A percentile compares a stretch with the other conserved stretches of the same genome.
phyloP scores from a whole-genome alignment of 306 rosid genomes.

The Inga laurina region DNA sequence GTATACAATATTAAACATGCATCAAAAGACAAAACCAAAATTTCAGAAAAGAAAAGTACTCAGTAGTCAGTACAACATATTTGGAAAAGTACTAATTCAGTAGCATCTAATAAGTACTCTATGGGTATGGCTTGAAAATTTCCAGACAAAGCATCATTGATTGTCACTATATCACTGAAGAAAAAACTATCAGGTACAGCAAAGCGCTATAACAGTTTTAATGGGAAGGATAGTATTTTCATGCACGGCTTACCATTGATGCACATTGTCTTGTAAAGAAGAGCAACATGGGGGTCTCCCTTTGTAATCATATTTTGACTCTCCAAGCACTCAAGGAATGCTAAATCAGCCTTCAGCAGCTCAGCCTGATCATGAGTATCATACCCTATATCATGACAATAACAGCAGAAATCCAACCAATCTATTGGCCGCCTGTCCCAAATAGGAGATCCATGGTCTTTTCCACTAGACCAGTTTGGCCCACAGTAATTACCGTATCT shows the following conservation, averaged over 20 bases:
- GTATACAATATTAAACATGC: background rate
- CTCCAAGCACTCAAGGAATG: slow-evolving; percentile 91
- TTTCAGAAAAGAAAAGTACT: background rate
- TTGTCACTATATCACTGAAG: background rate
- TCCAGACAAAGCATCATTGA: background rate
- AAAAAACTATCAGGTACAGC: background rate
- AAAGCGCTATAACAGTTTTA: background rate
- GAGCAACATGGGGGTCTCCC: slow-evolving; percentile 74
- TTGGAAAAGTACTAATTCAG: background rate
- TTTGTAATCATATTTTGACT: slow-evolving; percentile 67
- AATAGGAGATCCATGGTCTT: slow-evolving; percentile 67
- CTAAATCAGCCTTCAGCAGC: slow-evolving; percentile 81
- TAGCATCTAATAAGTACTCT: background rate
- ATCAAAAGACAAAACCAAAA: background rate
- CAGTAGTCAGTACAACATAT: background rate
- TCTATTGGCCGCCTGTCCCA: slow-evolving; percentile 96
- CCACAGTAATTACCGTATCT: slow-evolving; percentile 97
- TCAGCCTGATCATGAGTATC: slow-evolving; percentile 84
- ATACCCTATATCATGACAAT: slow-evolving; percentile 96
- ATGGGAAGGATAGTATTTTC: background rate
- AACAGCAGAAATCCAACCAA: slow-evolving; percentile 97
- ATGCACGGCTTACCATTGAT: slow-evolving; percentile 55
- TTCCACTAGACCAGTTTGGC: slow-evolving; percentile 97
- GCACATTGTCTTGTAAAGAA: slow-evolving; percentile 82
- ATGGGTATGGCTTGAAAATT: background rate